Evolutionary conservation across 352 stramenopile genomes (phyloP), one percentile per base, ranked within the genome.

Genomic region (Blastocystis sp.): DNA sequence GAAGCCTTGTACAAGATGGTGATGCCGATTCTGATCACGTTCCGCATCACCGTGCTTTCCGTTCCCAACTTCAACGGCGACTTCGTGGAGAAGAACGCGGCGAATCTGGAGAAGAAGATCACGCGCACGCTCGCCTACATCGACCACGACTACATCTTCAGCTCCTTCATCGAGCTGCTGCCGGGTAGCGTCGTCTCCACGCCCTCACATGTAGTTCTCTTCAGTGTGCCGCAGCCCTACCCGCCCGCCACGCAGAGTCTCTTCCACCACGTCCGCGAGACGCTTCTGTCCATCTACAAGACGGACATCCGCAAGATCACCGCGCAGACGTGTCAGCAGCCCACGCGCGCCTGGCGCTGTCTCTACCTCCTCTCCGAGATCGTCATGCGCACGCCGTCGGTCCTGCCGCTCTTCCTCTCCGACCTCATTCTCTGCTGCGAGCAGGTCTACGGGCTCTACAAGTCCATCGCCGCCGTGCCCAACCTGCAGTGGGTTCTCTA

Each of bases 31-130:
- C 21, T 85, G 2, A 55, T 85, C 12, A 67, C 74, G 0, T 85
- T 85, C 55, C 74, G 74, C 12, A 85, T 85, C 41, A 45, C 45
- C 41, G 50, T 35, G 45, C 31, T 85, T 12, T 29, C 74, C 1
- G 16, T 85, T 16, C 21, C 12, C 0, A 16, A 69, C 60, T 55
- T 55, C 55, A 16, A 50, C 10, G 21, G 21, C 41, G 50, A 37
- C 10, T 85, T 85, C 45, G n/a, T 85, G 33, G 74, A 85, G 51
- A 85, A 66, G 60, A 85, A 85, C 41, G 74, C 74, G 26, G 55
- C 33, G 74, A 85, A 67, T 39, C 55, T 85, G 29, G 12, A 67
- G 74, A n/a, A 21, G 31, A 67, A 69, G 31, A 66, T 85, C 16
- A n/a, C n/a, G 35, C 41, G 74, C n/a, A 62, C 45, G 55, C 31